phyloP scores from a whole-genome alignment of 164 flowering plant species.

The Aristolochia californica region DNA sequence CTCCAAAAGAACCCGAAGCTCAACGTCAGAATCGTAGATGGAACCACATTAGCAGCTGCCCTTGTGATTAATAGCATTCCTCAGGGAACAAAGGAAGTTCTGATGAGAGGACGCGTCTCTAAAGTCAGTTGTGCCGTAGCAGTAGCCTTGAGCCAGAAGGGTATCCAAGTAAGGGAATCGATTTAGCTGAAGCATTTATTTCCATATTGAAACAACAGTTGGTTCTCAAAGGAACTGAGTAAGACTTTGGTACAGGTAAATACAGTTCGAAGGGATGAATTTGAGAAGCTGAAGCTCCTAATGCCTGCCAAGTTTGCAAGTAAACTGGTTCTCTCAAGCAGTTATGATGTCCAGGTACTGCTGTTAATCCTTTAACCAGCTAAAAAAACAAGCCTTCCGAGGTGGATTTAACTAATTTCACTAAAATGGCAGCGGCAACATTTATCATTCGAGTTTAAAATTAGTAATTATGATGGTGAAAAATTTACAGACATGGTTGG shows the following conservation, averaged over 20 bases:
- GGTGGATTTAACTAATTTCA: no score
- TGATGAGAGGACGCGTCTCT: slow-evolving; percentile 34
- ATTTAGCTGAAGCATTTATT: no score
- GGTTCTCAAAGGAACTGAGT: no score
- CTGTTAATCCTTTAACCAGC: neutral
- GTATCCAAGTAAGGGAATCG: slow-evolving; percentile 33
- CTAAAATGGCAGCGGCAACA: no score
- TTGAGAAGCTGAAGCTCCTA: slow-evolving; percentile 14
- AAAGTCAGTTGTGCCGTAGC: slow-evolving; percentile 38
- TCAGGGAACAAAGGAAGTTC: slow-evolving; percentile 37
- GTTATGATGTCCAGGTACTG: slow-evolving; percentile 10
- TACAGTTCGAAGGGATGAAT: slow-evolving; percentile 7
- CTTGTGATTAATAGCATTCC: slow-evolving; percentile 51
- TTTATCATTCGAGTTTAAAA: neutral
- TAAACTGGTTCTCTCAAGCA: slow-evolving; percentile 8
- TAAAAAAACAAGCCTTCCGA: neutral
- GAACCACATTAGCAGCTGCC: slow-evolving; percentile 49
- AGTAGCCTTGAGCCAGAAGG: slow-evolving; percentile 32
- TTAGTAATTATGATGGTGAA: neutral
- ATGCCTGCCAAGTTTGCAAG: slow-evolving; percentile 5
- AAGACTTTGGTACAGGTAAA: slow-evolving; percentile 10
- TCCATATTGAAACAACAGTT: no score
- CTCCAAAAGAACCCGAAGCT: slow-evolving; percentile 36
- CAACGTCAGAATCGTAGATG: slow-evolving; percentile 49
- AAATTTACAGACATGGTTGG: slow-evolving; percentile 34